phyloP scores from a whole-genome alignment of 805 yeast species.

The Candida boleticola region DNA sequence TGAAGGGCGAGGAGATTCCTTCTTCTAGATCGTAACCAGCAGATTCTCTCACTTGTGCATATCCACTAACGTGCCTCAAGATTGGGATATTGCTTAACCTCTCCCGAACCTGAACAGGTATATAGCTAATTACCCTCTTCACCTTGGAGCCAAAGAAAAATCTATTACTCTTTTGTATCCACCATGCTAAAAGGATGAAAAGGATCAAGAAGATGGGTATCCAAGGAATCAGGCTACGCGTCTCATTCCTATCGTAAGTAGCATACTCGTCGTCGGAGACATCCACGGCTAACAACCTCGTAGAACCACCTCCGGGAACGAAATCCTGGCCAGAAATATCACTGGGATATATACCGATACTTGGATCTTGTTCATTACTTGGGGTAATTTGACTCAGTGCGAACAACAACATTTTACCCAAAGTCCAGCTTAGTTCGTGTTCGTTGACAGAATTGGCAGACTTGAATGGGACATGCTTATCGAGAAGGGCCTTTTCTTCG shows the following conservation, averaged over 20 bases:
- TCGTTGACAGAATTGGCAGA: slow-evolving; percentile 81
- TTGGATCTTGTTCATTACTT: slow-evolving; percentile 11
- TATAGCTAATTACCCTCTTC: slow-evolving; percentile 11
- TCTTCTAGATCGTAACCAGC: slow-evolving; percentile 30
- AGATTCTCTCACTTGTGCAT: slow-evolving; percentile 3
- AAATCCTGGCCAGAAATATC: slow-evolving; percentile 30
- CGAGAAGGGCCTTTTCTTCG: slow-evolving; percentile 22
- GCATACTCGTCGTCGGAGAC: neutral
- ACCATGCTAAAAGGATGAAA: slow-evolving; percentile 14
- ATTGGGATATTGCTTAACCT: neutral
- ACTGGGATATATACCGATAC: slow-evolving; percentile 43
- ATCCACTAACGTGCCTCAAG: slow-evolving; percentile 9
- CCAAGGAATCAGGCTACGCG: slow-evolving; percentile 8
- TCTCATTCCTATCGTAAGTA: slow-evolving; percentile 11
- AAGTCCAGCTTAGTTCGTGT: slow-evolving; percentile 89
- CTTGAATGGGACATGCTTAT: slow-evolving; percentile 63
- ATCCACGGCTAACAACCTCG: neutral
- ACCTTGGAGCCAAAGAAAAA: slow-evolving; percentile 5
- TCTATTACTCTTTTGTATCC: slow-evolving; percentile 6
- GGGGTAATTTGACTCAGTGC: slow-evolving; percentile 67
- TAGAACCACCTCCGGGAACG: slow-evolving; percentile 28
- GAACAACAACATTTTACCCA: slow-evolving; percentile 81
- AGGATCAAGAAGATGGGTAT: slow-evolving; percentile 13
- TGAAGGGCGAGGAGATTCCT: slow-evolving; percentile 15
- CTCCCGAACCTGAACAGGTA: slow-evolving; percentile 11